phyloP scores from a whole-genome alignment of 1,284 basidiomycete species.

The Austropuccinia psidii region DNA sequence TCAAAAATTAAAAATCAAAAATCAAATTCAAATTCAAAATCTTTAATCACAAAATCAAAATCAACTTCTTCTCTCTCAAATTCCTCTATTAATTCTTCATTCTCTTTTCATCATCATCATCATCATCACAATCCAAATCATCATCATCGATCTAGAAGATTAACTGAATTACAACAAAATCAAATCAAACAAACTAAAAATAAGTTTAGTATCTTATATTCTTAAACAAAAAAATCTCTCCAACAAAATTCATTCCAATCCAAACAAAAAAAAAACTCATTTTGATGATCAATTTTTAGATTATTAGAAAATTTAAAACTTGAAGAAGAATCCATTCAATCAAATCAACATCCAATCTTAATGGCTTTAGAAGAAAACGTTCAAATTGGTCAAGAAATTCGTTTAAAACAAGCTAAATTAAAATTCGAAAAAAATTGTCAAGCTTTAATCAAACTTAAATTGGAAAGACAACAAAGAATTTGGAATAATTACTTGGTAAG shows the following conservation, averaged over 20 bases:
- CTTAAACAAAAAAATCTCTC: background rate
- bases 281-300: no score
- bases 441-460: background rate
- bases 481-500: conserved; percentile 26
- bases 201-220: background rate
- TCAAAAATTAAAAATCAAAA: no score
- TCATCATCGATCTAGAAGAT: conserved; percentile 7
- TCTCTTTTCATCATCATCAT: background rate
- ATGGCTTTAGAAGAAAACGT: conserved; percentile 19
- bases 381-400: background rate
- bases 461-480: conserved; percentile 17
- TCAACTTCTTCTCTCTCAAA: no score
- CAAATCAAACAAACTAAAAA: conserved; percentile 16
- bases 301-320: conserved; percentile 22
- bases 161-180: conserved; percentile 17
- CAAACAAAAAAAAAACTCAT: background rate
- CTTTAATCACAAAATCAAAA: no score
- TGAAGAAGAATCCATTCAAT: conserved; percentile 14
- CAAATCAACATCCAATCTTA: conserved; percentile 9
- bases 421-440: conserved; percentile 8
- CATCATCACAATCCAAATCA: background rate
- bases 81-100: no score
- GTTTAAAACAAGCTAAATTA: conserved; percentile 4
- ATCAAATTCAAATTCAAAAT: no score
- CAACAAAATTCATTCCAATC: no score